phyloP scores from a whole-genome alignment of 169 alveolate species.

The Cryptosporidium xiaoi region DNA sequence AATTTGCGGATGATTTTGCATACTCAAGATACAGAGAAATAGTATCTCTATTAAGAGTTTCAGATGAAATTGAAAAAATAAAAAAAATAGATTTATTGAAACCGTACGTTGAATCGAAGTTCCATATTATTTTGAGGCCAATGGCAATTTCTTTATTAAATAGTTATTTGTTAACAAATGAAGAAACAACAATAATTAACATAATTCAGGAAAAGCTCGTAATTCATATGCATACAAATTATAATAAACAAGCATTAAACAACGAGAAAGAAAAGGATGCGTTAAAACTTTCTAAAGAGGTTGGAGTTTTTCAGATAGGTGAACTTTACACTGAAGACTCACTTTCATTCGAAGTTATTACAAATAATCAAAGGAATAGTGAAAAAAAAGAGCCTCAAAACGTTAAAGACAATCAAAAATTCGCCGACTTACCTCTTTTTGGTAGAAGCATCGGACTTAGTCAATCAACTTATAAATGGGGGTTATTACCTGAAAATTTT shows the following conservation, averaged over 20 bases:
- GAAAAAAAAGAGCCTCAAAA: background rate
- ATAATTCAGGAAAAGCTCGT: conserved; percentile 30
- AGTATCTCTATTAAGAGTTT: background rate
- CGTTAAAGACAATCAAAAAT: conserved; percentile 4
- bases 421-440: conserved; percentile 2
- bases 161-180: conserved; percentile 4
- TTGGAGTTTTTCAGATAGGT: conserved; percentile 24
- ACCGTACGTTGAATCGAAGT: conserved; percentile 32
- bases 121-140: conserved; percentile 43
- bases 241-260: too few relatives aligned
- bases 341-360: conserved; percentile 13
- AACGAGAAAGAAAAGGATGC: background rate
- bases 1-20: conserved; percentile 36
- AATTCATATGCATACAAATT: background rate
- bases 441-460: conserved; percentile 20
- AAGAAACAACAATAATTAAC: conserved; percentile 24
- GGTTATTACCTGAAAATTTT: conserved; percentile 40
- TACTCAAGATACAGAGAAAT: conserved; percentile 31
- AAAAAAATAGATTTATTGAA: conserved; percentile 11
- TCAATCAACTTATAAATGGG: conserved; percentile 38
- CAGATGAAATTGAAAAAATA: conserved; percentile 7
- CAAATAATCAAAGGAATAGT: background rate
- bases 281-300: background rate
- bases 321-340: conserved; percentile 54
- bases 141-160: conserved; percentile 36